Evolutionary conservation across 192 early-diverging fungal species (phyloP), one percentile per base, ranked within the genome.

Genomic region (Mortierella antarctica): DNA sequence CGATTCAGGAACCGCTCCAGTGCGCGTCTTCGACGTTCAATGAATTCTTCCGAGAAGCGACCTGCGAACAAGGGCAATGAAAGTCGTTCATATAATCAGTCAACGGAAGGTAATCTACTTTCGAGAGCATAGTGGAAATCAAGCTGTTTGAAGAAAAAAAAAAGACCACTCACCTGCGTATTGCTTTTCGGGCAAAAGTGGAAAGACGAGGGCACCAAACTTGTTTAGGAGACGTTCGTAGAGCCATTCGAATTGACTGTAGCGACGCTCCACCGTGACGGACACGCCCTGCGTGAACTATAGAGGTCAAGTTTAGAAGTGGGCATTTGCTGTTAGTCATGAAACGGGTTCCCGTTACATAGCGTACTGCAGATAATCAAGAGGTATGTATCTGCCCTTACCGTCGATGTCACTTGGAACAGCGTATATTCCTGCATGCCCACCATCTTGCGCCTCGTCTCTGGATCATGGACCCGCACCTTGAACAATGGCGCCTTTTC

Each of bases 401-500:
- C 84, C 10, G 76, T 70, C 5, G 84, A 85, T 6, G 80, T 82
- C 0, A 85, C 75, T 31, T 82, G 63, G 61, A 82, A 85, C 12
- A 85, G 74, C 14, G 84, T 85, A 39, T 79, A 85, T 58, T 82
- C 84, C 52, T 76, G 74, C 73, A 85, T 80, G 23, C 83, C 83
- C 0, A 70, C 83, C 71, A 85, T 76, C 69, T 85, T 85, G 44
- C 80, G 74, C 50, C 80, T 62, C 7, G 75, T 85, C 58, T 85
- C 84, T 14, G 84, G 84, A 46, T 74, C 76, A 69, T 85, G 84
- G 7, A 85, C 80, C 14, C 72, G 39, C 17, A 85, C 74, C 21
- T 71, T 77, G 54, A 85, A 85, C 9, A 79, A 31, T 12, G 80
- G 74, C 0, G 80, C 70, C 66, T 85, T 85, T 56, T 82, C 84